A percentile compares a stretch with the other conserved stretches of the same genome.
Conservation (phyloP, 179 eudicot genomes). For the Beta lomatogona region DNA sequence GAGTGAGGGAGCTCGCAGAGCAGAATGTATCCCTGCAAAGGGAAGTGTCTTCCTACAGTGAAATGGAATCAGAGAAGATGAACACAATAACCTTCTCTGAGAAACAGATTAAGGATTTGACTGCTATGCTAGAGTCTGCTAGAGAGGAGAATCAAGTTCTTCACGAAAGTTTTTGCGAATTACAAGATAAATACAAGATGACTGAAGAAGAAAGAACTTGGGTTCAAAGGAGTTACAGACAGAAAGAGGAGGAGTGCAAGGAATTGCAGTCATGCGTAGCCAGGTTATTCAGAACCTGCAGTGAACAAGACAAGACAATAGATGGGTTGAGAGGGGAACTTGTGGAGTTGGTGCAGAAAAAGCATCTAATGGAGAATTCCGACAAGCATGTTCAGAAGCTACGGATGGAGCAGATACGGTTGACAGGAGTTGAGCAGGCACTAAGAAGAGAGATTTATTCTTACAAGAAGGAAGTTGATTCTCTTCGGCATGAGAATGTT, state of each 20-base stretch:
- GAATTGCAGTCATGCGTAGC: constrained; percentile 65
- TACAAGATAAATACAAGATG: constrained; percentile 57
- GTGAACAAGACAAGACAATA: constrained; percentile 83
- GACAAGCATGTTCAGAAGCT: constrained; percentile 62
- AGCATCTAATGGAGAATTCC: constrained; percentile 40
- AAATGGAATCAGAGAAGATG: constrained; percentile 50
- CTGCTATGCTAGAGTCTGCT: constrained; percentile 52
- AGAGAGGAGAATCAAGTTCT: constrained; percentile 61
- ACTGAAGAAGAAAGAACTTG: constrained; percentile 59
- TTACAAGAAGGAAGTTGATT: constrained; percentile 58
- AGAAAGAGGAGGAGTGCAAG: constrained; percentile 79
- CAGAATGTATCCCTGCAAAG: constrained; percentile 91
- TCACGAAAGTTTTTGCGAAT: constrained; percentile 42
- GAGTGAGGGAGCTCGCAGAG: constrained; percentile 93
- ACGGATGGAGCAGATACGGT: constrained; percentile 74
- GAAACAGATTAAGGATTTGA: constrained; percentile 56
- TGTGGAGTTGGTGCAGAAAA: constrained; percentile 50
- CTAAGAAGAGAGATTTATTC: constrained; percentile 83
- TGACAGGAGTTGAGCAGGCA: constrained; percentile 75
- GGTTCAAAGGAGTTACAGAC: constrained; percentile 50
- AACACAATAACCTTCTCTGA: constrained; percentile 45
- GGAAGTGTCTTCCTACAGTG: constrained; percentile 67
- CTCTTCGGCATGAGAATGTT: constrained; percentile 80
- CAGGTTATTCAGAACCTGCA: constrained; percentile 62
- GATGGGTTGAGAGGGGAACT: constrained; percentile 70